These are phyloP conservation scores for Ilex aquifolium DNA, from an alignment of 257 asterid species.

Conservation along the genomic window DNA sequence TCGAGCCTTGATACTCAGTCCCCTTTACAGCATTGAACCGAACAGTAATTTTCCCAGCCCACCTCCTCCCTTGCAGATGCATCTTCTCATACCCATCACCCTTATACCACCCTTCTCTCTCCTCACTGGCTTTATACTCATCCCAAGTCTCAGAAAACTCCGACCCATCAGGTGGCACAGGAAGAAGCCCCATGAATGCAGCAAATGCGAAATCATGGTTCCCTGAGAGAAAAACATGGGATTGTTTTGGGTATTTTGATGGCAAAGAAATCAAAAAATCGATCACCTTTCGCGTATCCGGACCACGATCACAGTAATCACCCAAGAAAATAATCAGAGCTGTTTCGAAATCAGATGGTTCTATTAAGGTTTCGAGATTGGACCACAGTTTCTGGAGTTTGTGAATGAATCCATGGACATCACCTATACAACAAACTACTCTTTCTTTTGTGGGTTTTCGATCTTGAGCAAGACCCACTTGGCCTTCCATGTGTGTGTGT, in stretches of 20 bases:
- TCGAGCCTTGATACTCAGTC: constrained; percentile 71
- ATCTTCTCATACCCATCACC: constrained; percentile 75
- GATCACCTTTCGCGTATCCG: constrained; percentile 49
- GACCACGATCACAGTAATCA: constrained; percentile 91
- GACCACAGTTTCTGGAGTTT: constrained; percentile 76
- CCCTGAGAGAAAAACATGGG: constrained; percentile 83
- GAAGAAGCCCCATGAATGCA: constrained; percentile 83
- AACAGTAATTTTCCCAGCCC: constrained; percentile 77
- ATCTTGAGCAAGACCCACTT: constrained; percentile 5
- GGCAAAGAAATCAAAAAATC: constrained; percentile 77
- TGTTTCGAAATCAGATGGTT: constrained; percentile 56
- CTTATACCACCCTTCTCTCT: constrained; percentile 81
- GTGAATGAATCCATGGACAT: constrained; percentile 63
- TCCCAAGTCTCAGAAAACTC: constrained; percentile 74
- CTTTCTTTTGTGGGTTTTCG: constrained; percentile 34
- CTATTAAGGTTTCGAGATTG: constrained; percentile 54
- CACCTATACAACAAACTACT: constrained; percentile 70
- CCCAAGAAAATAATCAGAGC: constrained; percentile 83
- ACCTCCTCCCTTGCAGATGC: constrained; percentile 92
- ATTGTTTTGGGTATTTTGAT: constrained; percentile 62
- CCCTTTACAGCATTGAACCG: constrained; percentile 53
- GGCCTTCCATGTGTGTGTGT: constrained; percentile 12
- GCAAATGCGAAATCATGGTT: constrained; percentile 85
- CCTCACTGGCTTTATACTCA: constrained; percentile 71
- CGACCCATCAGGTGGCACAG: constrained; percentile 70